Percentiles rank a stretch among this genome's conserved stretches.
Evolutionary conservation across 2,329 filamentous ascomycete species (phyloP).

Genomic region (Rachicladosporium sp.): DNA sequence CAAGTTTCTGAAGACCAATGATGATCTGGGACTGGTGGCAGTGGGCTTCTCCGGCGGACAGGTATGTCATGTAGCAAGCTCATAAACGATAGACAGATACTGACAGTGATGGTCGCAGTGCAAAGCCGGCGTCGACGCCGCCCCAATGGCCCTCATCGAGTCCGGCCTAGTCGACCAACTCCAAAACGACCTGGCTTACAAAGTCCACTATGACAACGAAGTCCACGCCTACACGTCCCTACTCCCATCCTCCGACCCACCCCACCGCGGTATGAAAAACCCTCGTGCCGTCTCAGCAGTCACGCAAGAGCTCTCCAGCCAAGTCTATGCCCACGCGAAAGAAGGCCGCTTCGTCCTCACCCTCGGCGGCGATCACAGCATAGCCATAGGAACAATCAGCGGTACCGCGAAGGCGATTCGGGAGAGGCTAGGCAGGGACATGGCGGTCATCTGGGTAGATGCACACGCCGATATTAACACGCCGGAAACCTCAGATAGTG

Average conservation of each 20-base stretch:
- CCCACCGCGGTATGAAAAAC: constrained; percentile 88
- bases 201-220: constrained; percentile 67
- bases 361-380: constrained; percentile 88
- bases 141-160: constrained; percentile 77
- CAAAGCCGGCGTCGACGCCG: constrained; percentile 85
- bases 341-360: constrained; percentile 82
- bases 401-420: constrained; percentile 77
- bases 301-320: constrained; percentile 63
- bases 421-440: constrained; percentile 68
- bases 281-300: constrained; percentile 76
- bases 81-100: too few relatives aligned
- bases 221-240: constrained; percentile 75
- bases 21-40: constrained; percentile 81
- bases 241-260: constrained; percentile 59
- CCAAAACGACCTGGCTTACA: constrained; percentile 74
- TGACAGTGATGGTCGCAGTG: constrained; percentile 39
- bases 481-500: constrained; percentile 76
- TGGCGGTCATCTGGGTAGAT: constrained; percentile 97
- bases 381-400: constrained; percentile 86
- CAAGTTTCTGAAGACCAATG: constrained; percentile 67
- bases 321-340: constrained; percentile 78
- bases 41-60: constrained; percentile 96
- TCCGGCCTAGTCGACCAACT: constrained; percentile 77
- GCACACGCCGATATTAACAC: constrained; percentile 97
- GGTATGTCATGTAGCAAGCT: constrained; percentile 37